phyloP scores from a whole-genome alignment of 805 yeast species.

The Yueomyces sp. region DNA sequence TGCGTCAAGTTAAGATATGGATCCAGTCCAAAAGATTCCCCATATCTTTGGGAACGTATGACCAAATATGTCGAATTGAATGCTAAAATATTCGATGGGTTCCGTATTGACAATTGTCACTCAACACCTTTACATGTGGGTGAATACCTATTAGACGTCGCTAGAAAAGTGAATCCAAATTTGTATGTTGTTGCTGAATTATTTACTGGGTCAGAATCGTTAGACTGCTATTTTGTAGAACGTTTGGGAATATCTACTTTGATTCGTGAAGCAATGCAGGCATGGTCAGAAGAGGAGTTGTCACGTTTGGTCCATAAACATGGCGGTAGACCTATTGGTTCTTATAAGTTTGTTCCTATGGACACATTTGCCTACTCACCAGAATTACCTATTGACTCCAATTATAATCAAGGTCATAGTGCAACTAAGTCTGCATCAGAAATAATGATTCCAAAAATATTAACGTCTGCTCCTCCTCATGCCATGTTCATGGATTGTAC shows the following conservation, averaged over 20 bases:
- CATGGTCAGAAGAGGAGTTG: constrained; percentile 76
- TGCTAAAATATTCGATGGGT: constrained; percentile 71
- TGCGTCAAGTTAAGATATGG: constrained; percentile 92
- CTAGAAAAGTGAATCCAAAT: constrained; percentile 73
- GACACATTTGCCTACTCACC: constrained; percentile 64
- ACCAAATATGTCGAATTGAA: constrained; percentile 54
- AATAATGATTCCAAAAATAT: constrained; percentile 50
- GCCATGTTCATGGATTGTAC: constrained; percentile 97
- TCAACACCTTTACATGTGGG: constrained; percentile 96
- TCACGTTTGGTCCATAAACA: constrained; percentile 79
- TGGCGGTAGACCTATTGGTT: constrained; percentile 94
- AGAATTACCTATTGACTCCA: constrained; percentile 26
- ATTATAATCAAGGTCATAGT: constrained; percentile 9
- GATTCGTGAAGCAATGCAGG: constrained; percentile 95
- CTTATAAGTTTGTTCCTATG: constrained; percentile 67
- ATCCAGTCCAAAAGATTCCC: constrained; percentile 62
- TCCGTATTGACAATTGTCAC: constrained; percentile 90
- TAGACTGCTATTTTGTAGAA: constrained; percentile 85
- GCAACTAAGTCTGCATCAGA: constrained; percentile 35
- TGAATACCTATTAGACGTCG: constrained; percentile 73
- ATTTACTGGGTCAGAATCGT: constrained; percentile 81
- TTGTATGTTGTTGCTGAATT: constrained; percentile 89
- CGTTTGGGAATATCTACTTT: constrained; percentile 78
- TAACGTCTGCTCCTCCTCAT: constrained; percentile 68
- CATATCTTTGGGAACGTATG: constrained; percentile 83